Evolutionary conservation across 179 eudicot species (phyloP).

Genomic region (Corrigiola litoralis): DNA sequence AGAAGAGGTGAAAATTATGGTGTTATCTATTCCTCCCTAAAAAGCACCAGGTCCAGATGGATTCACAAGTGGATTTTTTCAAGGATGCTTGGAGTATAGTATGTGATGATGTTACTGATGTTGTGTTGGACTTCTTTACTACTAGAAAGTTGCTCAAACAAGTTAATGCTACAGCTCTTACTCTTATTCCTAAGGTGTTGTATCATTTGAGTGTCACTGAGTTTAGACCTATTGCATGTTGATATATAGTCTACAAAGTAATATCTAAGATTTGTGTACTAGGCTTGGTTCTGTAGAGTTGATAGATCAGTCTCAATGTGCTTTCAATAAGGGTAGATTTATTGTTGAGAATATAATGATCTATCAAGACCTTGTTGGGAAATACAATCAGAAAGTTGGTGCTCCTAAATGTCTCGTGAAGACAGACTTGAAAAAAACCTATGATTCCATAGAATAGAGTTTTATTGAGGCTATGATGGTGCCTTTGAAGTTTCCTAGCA

Average conservation of each 20-base stretch:
- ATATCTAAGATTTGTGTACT: background rate
- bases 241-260: background rate
- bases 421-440: background rate
- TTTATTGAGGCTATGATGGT: background rate
- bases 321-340: too few relatives aligned
- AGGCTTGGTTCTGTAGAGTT: background rate
- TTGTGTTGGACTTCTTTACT: background rate
- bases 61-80: background rate
- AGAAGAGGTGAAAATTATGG: background rate
- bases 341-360: too few relatives aligned
- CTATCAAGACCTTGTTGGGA: too few relatives aligned
- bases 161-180: background rate
- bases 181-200: background rate
- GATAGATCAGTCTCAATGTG: background rate
- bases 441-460: background rate
- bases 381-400: too few relatives aligned
- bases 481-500: background rate
- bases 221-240: background rate
- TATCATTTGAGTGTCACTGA: background rate
- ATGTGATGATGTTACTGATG: background rate
- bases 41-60: background rate
- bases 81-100: background rate
- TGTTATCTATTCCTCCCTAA: background rate
- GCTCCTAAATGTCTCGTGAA: too few relatives aligned
- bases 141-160: background rate